Evolutionary conservation across 2,329 filamentous ascomycete species (phyloP), one percentile per base, ranked within the genome.

Genomic region (Passalora sequoiae): DNA sequence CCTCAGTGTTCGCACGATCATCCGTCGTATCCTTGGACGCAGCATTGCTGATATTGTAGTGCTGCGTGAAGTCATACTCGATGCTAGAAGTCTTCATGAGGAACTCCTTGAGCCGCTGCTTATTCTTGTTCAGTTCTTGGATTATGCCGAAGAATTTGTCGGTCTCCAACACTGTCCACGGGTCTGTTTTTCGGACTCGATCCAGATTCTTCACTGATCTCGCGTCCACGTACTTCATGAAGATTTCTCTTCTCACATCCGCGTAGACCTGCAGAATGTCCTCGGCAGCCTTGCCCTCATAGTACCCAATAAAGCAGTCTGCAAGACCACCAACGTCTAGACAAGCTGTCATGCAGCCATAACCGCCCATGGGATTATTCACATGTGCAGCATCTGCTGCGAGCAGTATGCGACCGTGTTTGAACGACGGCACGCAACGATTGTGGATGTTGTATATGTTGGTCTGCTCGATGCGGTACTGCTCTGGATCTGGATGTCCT

Each of bases 361-460:
- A 52, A 4, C 55, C 55, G 8, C 53, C 51, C 46, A 40, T 50
- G 22, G 54, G 51, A 38, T 55, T 54, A 36, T 50, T 52, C 4
- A 54, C 46, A 42, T 69, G 67, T 7, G 66, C 66, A 5, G 66
- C 66, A 49, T 69, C 67, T 3, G 66, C 66, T n/a, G 61, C 55
- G 2, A 69, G 43, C 3, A 65, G 51, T 3, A 66, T 60, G 3
- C 62, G 53, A 0, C 60, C 62, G n/a, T 54, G 52, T 36, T 54
- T 60, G 20, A 69, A 57, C 4, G 50, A 56, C 1, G 56, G 43
- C 2, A 60, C 65, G 28, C 62, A 65, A 0, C 64, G 53, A 49
- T 69, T 67, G 46, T 69, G 67, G 17, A 66, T 66, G 40, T 65
- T 66, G 43, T 69, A 70, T 6, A 66, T 60, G 13, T 66, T 66